phyloP scores from a whole-genome alignment of 73 alveolate species.

The Urostyla sp. region DNA sequence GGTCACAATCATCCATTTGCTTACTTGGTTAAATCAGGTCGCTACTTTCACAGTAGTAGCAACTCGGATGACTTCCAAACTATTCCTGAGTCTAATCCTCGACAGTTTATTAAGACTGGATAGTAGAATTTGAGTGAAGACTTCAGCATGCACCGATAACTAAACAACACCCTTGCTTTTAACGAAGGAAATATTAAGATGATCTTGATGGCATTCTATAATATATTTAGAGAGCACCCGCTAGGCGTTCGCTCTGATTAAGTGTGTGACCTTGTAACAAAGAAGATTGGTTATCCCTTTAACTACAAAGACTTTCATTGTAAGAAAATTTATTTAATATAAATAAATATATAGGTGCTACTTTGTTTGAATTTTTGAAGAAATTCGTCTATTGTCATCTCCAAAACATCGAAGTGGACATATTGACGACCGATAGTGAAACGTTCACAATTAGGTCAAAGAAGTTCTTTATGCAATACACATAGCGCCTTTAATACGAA shows the following conservation, averaged over 20 bases:
- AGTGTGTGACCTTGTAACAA: background rate
- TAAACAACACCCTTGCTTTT: conserved; percentile 1
- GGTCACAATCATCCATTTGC: conserved; percentile 76
- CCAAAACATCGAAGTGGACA: conserved; percentile 43
- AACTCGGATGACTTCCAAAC: conserved; percentile 45
- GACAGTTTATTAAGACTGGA: background rate
- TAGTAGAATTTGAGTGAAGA: background rate
- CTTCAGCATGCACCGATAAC: conserved; percentile 13
- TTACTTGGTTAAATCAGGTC: conserved; percentile 20
- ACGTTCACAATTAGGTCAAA: conserved; percentile 37
- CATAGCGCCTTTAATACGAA: no score
- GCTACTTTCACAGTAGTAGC: conserved; percentile 39
- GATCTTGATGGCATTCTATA: conserved; percentile 31
- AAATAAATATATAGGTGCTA: no score
- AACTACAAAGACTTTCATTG: conserved; percentile 40
- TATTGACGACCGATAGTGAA: conserved; percentile 27
- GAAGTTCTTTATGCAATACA: background rate
- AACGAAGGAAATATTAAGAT: conserved; percentile 1
- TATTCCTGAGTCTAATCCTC: conserved; percentile 15
- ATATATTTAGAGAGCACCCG: conserved; percentile 51
- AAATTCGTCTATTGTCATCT: conserved; percentile 46
- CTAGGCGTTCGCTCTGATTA: conserved; percentile 34
- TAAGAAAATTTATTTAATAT: conserved; percentile 22
- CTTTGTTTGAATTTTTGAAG: conserved; percentile 45
- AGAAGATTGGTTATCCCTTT: conserved; percentile 14